Evolutionary conservation across 2,329 filamentous ascomycete genomes (phyloP).

Genomic region (Lizonia empirigonia): DNA sequence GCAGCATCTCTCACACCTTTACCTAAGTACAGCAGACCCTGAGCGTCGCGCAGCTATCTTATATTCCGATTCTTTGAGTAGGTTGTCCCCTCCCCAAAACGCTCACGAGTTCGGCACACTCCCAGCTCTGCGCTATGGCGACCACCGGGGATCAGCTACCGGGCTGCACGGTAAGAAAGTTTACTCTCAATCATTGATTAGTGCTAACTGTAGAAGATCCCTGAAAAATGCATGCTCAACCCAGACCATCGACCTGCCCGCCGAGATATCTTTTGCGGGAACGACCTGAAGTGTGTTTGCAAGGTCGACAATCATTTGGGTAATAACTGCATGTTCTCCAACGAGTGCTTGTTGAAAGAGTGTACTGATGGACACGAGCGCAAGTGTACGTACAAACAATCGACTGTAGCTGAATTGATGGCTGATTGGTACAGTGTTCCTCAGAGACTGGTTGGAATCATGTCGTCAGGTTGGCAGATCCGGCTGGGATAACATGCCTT

Average conservation of each 20-base stretch:
- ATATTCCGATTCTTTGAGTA: not conserved
- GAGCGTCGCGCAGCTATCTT: not conserved
- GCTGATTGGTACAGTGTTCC: constrained; percentile 17
- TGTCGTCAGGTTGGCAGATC: constrained; percentile 10
- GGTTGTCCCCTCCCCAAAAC: not conserved
- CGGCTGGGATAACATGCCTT: constrained; percentile 16
- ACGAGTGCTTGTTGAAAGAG: constrained; percentile 19
- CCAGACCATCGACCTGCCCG: not conserved
- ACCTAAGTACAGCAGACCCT: not conserved
- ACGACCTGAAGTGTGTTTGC: constrained; percentile 26
- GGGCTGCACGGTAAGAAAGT: constrained; percentile 1
- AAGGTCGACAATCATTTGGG: constrained; percentile 18
- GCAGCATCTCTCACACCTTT: not conserved
- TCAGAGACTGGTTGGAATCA: constrained; percentile 15
- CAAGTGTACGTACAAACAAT: constrained; percentile 8
- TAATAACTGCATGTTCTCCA: constrained; percentile 20
- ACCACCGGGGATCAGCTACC: not conserved
- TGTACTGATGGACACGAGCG: constrained; percentile 17
- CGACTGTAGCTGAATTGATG: not conserved
- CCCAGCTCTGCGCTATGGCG: not conserved
- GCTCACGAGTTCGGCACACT: not conserved
- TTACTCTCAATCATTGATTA: not conserved
- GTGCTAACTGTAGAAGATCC: constrained; percentile 11
- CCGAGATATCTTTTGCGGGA: constrained; percentile 9
- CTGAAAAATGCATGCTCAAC: constrained; percentile 13